Percentiles rank a stretch among this genome's conserved stretches.
Conservation (phyloP, 306 rosid genomes). For the Acmispon strigosus region DNA sequence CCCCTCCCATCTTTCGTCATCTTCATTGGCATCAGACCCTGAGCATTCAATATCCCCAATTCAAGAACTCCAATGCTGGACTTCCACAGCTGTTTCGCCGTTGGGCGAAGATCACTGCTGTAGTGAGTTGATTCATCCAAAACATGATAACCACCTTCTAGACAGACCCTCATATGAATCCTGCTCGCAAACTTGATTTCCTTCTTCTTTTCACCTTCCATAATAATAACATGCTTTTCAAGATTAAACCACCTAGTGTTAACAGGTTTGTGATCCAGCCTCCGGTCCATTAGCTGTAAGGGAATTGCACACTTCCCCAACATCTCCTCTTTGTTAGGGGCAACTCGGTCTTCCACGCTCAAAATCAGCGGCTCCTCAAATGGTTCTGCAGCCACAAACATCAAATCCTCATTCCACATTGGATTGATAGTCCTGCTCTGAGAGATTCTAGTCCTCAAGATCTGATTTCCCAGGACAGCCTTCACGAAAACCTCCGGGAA, state of each 20-base stretch:
- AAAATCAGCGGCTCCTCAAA: conserved; percentile 80
- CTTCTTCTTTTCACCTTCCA: conserved; percentile 95
- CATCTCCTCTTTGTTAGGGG: conserved; percentile 79
- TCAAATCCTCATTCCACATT: conserved; percentile 96
- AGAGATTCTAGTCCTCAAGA: conserved; percentile 67
- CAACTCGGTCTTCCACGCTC: conserved; percentile 89
- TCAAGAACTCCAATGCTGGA: conserved; percentile 82
- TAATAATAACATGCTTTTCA: conserved; percentile 49
- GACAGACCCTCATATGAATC: conserved; percentile 84
- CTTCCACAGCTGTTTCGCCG: conserved; percentile 86
- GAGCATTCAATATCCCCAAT: conserved; percentile 83
- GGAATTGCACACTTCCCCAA: conserved; percentile 66
- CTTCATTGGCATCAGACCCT: conserved; percentile 94
- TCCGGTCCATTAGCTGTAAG: conserved; percentile 48
- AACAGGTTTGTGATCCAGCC: conserved; percentile 83
- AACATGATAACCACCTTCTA: conserved; percentile 96
- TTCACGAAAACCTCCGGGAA: conserved; percentile 84
- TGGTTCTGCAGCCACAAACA: conserved; percentile 92
- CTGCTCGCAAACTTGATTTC: conserved; percentile 86
- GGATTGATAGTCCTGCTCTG: conserved; percentile 76
- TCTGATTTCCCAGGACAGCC: conserved; percentile 76
- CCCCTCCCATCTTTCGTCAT: conserved; percentile 75
- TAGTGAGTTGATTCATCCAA: conserved; percentile 94
- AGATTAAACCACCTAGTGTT: conserved; percentile 75
- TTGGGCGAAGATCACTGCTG: conserved; percentile 97